phyloP scores from a whole-genome alignment of 2,329 filamentous ascomycete genomes.

The Fusarium nodosum region DNA sequence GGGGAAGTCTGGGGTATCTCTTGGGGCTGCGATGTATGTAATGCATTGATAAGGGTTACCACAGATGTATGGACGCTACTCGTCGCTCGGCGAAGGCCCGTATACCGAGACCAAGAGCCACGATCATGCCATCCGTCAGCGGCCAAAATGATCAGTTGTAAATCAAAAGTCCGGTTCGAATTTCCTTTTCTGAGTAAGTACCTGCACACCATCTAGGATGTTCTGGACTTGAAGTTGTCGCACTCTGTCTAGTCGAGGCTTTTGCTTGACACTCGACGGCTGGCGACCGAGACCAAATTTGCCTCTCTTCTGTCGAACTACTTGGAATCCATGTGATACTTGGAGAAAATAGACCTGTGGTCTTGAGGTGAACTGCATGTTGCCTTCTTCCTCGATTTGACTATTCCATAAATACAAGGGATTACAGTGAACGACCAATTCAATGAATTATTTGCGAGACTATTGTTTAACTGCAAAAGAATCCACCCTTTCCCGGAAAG shows the following conservation, averaged over 20 bases:
- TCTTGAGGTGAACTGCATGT: background rate
- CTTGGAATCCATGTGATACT: fast-evolving
- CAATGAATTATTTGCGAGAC: background rate
- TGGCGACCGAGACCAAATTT: no score
- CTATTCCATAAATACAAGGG: fast-evolving
- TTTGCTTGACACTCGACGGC: background rate
- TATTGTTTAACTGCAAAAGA: background rate
- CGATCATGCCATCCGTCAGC: slow-evolving; percentile 6
- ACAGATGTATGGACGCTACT: background rate
- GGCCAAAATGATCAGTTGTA: background rate
- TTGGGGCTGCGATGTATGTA: background rate
- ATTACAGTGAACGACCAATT: no score
- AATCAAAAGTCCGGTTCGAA: background rate
- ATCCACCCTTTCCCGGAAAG: fast-evolving
- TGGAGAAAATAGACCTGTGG: no score
- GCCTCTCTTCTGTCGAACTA: background rate
- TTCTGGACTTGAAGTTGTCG: background rate
- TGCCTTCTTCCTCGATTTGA: background rate
- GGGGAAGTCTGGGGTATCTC: slow-evolving; percentile 5
- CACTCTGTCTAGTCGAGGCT: background rate
- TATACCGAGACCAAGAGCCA: slow-evolving; percentile 6
- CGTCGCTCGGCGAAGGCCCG: background rate
- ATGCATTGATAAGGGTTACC: background rate
- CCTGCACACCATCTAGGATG: slow-evolving; percentile 18
- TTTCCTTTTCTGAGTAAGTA: background rate